A percentile compares a stretch with the other conserved stretches of the same genome.
Conservation (phyloP, 2,329 filamentous ascomycete genomes). For the Lasiodiplodia sp. region DNA sequence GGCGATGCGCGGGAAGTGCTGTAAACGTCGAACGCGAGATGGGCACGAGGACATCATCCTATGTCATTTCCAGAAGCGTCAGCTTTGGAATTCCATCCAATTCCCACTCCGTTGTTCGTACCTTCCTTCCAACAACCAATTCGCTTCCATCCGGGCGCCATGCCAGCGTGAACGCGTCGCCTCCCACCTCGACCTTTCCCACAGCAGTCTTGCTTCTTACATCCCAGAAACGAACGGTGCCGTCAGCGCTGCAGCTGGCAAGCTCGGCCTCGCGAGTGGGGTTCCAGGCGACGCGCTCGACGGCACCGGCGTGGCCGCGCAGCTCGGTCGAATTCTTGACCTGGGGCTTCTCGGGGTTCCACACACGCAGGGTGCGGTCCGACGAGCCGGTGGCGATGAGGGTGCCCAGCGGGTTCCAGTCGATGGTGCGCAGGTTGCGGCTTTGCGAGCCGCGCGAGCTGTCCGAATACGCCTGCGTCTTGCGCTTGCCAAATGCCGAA, state of each 20-base stretch:
- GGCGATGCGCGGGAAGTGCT: conserved; percentile 66
- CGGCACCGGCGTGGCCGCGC: conserved; percentile 68
- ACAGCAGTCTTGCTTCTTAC: conserved; percentile 74
- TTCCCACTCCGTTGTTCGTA: conserved; percentile 45
- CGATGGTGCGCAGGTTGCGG: conserved; percentile 71
- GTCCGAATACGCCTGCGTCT: conserved; percentile 72
- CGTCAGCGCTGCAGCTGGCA: conserved; percentile 76
- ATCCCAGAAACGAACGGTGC: conserved; percentile 81
- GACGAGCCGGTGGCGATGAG: conserved; percentile 82
- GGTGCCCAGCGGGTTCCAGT: conserved; percentile 87
- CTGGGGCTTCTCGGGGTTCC: conserved; percentile 80
- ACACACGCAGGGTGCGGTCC: conserved; percentile 76
- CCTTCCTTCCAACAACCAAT: conserved; percentile 77
- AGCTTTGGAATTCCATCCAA: neutral
- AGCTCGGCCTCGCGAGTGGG: conserved; percentile 79
- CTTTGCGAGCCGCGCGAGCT: conserved; percentile 42
- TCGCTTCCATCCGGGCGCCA: conserved; percentile 74
- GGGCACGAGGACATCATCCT: conserved; percentile 69
- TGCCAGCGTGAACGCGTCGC: conserved; percentile 72
- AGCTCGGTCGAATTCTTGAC: conserved; percentile 79
- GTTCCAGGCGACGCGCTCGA: conserved; percentile 81
- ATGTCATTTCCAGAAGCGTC: conserved; percentile 17
- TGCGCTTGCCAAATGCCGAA: conserved; percentile 69
- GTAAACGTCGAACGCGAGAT: conserved; percentile 67
- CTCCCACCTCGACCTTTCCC: conserved; percentile 72